These are phyloP conservation scores for Centaurea solstitialis DNA, from an alignment of 129 eudicot species.

Conservation along the genomic window DNA sequence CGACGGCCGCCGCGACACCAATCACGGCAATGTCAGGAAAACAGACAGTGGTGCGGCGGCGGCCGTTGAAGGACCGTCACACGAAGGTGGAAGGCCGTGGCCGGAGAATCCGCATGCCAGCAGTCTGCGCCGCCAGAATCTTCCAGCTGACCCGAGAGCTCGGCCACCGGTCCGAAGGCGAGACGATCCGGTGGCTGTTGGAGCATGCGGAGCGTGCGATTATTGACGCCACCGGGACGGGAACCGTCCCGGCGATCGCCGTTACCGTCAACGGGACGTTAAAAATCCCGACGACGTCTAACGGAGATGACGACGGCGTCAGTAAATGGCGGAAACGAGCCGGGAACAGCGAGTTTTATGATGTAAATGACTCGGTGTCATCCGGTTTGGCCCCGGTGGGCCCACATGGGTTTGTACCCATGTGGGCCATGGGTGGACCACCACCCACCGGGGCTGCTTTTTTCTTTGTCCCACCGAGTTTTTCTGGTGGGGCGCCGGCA, in stretches of 20 bases:
- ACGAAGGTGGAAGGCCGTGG: slow-evolving; percentile 70
- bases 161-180: slow-evolving; percentile 5
- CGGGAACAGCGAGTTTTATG: slow-evolving; percentile 51
- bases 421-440: slow-evolving; percentile 51
- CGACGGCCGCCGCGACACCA: background rate
- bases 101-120: slow-evolving; percentile 26
- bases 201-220: slow-evolving; percentile 29
- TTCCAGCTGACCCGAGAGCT: slow-evolving; percentile 19
- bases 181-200: slow-evolving; percentile 35
- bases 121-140: slow-evolving; percentile 10
- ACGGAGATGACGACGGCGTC: slow-evolving; percentile 19
- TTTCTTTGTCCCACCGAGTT: slow-evolving; percentile 47
- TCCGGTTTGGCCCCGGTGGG: slow-evolving; percentile 52
- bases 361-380: slow-evolving; percentile 24
- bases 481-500: slow-evolving; percentile 14
- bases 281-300: slow-evolving; percentile 27
- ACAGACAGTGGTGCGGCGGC: slow-evolving; percentile 4
- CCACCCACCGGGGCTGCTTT: slow-evolving; percentile 37
- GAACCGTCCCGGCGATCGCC: slow-evolving; percentile 43
- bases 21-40: background rate
- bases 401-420: slow-evolving; percentile 55
- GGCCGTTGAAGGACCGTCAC: slow-evolving; percentile 60
- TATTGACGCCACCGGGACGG: slow-evolving; percentile 34
- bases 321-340: slow-evolving; percentile 46
- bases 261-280: slow-evolving; percentile 38